These are phyloP conservation scores for Penicillium riverlandense DNA, from an alignment of 495 filamentous ascomycete species.

Conservation along the genomic window DNA sequence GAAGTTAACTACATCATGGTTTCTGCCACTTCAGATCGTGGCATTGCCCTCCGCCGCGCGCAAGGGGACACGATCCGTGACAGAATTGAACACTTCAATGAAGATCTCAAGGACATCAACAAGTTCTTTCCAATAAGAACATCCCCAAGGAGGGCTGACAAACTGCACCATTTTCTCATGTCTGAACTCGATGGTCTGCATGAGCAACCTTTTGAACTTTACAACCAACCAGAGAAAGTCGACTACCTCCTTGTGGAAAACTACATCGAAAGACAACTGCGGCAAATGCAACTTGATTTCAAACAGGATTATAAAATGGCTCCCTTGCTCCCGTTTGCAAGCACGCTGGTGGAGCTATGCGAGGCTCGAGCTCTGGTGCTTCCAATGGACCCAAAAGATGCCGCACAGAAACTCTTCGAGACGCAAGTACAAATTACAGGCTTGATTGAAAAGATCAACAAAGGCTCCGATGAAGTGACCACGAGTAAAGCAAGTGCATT, in stretches of 20 bases:
- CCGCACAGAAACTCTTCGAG: conserved; percentile 24
- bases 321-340: conserved; percentile 29
- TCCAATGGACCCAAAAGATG: conserved; percentile 21
- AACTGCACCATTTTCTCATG: conserved; percentile 2
- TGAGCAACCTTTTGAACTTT: conserved; percentile 16
- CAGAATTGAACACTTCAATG: conserved; percentile 11
- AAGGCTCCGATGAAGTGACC: not conserved
- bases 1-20: not conserved
- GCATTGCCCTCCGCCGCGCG: conserved; percentile 1
- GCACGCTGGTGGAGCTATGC: conserved; percentile 25
- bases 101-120: conserved; percentile 12
- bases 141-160: conserved; percentile 2
- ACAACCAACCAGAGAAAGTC: conserved; percentile 31
- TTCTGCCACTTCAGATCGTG: not conserved
- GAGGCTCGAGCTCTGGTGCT: conserved; percentile 29
- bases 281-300: conserved; percentile 28
- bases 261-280: conserved; percentile 24
- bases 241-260: conserved; percentile 38
- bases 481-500: conserved; percentile 34
- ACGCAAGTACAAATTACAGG: conserved; percentile 12
- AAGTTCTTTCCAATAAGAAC: conserved; percentile 6
- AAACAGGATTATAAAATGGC: conserved; percentile 22
- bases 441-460: conserved; percentile 12
- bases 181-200: conserved; percentile 5
- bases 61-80: conserved; percentile 4